Percentiles rank a stretch among this genome's conserved stretches.
phyloP scores from a whole-genome alignment of 2,329 filamentous ascomycete species.

The Aureobasidium uvarum region DNA sequence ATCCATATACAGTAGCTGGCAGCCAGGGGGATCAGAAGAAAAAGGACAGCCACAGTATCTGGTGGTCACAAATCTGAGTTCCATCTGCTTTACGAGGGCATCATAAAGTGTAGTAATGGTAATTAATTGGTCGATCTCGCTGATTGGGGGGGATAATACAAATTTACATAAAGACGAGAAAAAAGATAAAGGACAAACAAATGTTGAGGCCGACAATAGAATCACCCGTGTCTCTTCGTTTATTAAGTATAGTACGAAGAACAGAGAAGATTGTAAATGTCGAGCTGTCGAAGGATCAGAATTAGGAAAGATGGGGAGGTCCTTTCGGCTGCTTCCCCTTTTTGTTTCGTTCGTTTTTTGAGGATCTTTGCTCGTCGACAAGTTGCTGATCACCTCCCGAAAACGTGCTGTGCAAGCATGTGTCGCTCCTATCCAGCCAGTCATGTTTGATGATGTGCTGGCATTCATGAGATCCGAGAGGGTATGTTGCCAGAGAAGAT shows the following conservation, averaged over 20 bases:
- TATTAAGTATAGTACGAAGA: constrained; percentile 4
- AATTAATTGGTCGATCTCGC: constrained; percentile 9
- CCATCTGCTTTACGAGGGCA: too few species aligned
- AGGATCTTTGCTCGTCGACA: not conserved
- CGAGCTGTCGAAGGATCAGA: not conserved
- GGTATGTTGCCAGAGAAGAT: not conserved
- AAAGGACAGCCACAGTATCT: too few species aligned
- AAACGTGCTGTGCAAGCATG: not conserved
- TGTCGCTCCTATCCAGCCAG: too few species aligned
- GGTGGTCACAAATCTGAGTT: too few species aligned
- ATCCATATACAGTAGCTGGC: too few species aligned
- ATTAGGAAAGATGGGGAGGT: not conserved
- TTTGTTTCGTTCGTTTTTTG: not conserved
- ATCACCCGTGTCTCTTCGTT: not conserved
- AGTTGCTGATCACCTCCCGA: not conserved
- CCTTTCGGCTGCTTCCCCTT: not conserved
- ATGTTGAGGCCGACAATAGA: not conserved
- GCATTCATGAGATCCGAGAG: not conserved
- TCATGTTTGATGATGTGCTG: not conserved
- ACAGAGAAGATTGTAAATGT: not conserved
- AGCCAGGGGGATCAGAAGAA: too few species aligned
- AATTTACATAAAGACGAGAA: constrained; percentile 5
- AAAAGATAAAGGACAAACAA: not conserved
- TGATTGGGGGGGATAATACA: constrained; percentile 13
- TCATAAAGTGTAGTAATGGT: not conserved